Evolutionary conservation across 129 eudicot genomes (phyloP), one percentile per base, ranked within the genome.

Genomic region (Oenanthe sinensis): DNA sequence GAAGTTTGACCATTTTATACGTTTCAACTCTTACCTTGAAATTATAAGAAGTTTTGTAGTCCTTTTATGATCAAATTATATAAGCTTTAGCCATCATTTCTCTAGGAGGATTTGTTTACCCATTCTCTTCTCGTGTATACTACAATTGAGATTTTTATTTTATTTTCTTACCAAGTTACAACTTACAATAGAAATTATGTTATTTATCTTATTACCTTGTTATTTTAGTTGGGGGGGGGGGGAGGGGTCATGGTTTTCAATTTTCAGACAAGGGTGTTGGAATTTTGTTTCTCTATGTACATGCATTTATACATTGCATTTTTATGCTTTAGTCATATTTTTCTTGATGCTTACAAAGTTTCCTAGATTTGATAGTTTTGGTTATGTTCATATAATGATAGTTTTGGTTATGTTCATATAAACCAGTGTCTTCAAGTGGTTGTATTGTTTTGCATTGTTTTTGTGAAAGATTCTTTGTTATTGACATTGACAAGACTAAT

Each of bases 401-500:
- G 8, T 68, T 68, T 37, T 17, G 24, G 46, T 70, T 70, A 20
- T n/a, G 19, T 43, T 4, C 33, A 12, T 72, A 6, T 22, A 12
- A n/a, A 10, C 44, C 19, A 20, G 76, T 42, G 3, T 17, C 33
- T 26, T 24, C n/a, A 19, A 6, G 26, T 15, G 45, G 39, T 43
- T 72, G 17, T 15, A 24, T 72, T 42, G 26, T 11, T 42, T 43
- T 44, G 20, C 54, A n/a, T 42, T 5, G 75, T n/a, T 44, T n/a
- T 10, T 3, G 55, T 1, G 20, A 52, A 72, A 45, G 52, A n/a
- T 72, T 63, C 4, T 26, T 4, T 11, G 45, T 71, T 7, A 13
- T 74, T 47, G 20, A 60, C 43, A 40, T 42, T 77, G 49, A 43
- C 24, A 17, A 78, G 71, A 44, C 37, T 54, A 63, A 39, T 80